Evolutionary conservation across 169 alveolate genomes (phyloP).

Genomic region (Plasmodium vivax): DNA sequence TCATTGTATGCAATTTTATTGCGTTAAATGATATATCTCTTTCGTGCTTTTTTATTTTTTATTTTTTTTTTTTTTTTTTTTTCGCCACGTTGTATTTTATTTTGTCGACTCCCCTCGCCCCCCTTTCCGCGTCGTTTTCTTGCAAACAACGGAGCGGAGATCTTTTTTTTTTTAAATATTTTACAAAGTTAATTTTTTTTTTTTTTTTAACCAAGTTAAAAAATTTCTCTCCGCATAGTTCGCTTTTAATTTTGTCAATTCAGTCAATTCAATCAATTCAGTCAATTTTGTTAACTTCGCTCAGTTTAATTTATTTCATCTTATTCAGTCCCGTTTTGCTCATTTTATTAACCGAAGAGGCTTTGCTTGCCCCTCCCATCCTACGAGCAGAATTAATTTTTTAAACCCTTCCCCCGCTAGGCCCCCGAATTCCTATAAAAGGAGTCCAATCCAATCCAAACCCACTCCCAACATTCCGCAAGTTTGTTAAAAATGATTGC

Average conservation of each 20-base stretch:
- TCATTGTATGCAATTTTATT: background rate
- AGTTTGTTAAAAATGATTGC: conserved; percentile 9
- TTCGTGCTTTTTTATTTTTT: background rate
- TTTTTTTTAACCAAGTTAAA: background rate
- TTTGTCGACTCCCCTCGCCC: background rate
- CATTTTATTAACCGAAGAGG: background rate
- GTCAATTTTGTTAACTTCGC: too few species aligned
- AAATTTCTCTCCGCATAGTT: too few species aligned
- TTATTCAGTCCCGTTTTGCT: too few species aligned
- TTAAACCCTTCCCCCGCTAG: background rate
- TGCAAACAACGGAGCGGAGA: too few species aligned
- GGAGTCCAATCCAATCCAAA: background rate
- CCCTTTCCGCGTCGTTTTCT: background rate
- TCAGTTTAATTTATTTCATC: too few species aligned
- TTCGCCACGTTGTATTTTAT: background rate
- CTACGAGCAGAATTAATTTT: background rate
- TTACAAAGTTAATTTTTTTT: background rate
- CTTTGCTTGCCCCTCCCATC: background rate
- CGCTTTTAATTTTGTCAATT: too few species aligned
- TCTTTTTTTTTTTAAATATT: too few species aligned
- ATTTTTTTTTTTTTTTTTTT: too few species aligned
- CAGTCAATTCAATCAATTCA: too few species aligned
- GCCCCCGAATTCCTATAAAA: background rate
- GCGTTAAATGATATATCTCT: background rate
- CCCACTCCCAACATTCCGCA: background rate